Evolutionary conservation across 805 yeast species (phyloP).

Genomic region (Sugiyamaella smithiae): DNA sequence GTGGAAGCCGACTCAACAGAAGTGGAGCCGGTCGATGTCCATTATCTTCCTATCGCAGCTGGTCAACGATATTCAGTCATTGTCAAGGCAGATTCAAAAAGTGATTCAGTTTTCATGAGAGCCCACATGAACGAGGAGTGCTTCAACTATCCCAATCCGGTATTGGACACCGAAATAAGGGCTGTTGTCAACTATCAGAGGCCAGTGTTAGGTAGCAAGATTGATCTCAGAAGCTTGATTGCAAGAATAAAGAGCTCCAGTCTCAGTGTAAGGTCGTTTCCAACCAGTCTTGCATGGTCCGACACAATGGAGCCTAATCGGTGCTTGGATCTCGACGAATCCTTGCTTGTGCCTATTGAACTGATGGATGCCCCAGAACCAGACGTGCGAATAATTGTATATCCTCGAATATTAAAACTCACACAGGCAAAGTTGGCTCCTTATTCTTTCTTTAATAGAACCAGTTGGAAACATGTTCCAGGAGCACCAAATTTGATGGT

Average conservation of each 20-base stretch:
- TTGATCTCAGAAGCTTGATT: slow-evolving; percentile 41
- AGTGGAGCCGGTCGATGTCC: slow-evolving; percentile 22
- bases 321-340: slow-evolving; percentile 16
- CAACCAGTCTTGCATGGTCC: slow-evolving; percentile 30
- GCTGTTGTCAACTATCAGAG: slow-evolving; percentile 49
- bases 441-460: slow-evolving; percentile 28
- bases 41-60: slow-evolving; percentile 45
- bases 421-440: slow-evolving; percentile 24
- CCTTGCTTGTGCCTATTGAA: slow-evolving; percentile 12
- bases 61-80: slow-evolving; percentile 80
- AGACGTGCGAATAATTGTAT: slow-evolving; percentile 17
- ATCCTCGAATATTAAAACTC: slow-evolving; percentile 15
- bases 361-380: slow-evolving; percentile 16
- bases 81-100: slow-evolving; percentile 37
- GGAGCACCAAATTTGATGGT: slow-evolving; percentile 32
- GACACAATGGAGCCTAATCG: slow-evolving; percentile 10
- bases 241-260: slow-evolving; percentile 30
- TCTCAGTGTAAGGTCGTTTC: slow-evolving; percentile 10
- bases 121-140: slow-evolving; percentile 50
- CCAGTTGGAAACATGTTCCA: slow-evolving; percentile 27
- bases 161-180: slow-evolving; percentile 43
- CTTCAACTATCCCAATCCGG: slow-evolving; percentile 47
- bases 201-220: slow-evolving; percentile 27
- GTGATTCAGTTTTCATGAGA: slow-evolving; percentile 8
- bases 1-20: slow-evolving; percentile 35